Evolutionary conservation across 2,329 filamentous ascomycete genomes (phyloP).

Genomic region (Pyrenophora seminiperda): DNA sequence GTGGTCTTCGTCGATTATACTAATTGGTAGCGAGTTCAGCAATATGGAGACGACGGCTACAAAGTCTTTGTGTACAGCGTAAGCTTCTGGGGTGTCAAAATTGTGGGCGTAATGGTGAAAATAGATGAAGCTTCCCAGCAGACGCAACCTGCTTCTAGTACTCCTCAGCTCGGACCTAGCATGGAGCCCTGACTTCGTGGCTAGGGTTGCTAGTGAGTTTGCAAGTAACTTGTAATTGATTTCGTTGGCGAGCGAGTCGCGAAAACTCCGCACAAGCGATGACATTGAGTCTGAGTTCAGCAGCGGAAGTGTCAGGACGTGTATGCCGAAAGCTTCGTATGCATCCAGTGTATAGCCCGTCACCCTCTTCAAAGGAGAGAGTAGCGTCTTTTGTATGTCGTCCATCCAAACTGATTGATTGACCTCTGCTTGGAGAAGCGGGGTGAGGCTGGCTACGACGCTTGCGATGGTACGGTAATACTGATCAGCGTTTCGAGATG

Average conservation of each 20-base stretch:
- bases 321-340: slow-evolving; percentile 47
- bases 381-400: slow-evolving; percentile 27
- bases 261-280: slow-evolving; percentile 30
- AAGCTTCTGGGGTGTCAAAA: slow-evolving; percentile 44
- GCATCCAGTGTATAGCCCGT: slow-evolving; percentile 45
- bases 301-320: slow-evolving; percentile 51
- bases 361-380: slow-evolving; percentile 40
- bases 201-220: slow-evolving; percentile 37
- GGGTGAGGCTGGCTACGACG: slow-evolving; percentile 23
- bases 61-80: slow-evolving; percentile 58
- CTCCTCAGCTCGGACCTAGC: slow-evolving; percentile 38
- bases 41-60: slow-evolving; percentile 61
- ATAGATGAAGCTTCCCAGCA: slow-evolving; percentile 65
- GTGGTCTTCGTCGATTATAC: slow-evolving; percentile 58
- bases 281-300: slow-evolving; percentile 38
- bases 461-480: slow-evolving; percentile 43
- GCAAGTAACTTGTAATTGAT: slow-evolving; percentile 58
- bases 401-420: slow-evolving; percentile 13
- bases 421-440: slow-evolving; percentile 5
- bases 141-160: slow-evolving; percentile 56
- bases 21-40: slow-evolving; percentile 62
- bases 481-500: slow-evolving; percentile 36
- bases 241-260: slow-evolving; percentile 50
- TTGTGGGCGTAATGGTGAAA: slow-evolving; percentile 58
- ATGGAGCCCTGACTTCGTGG: slow-evolving; percentile 36